A percentile compares a stretch with the other conserved stretches of the same genome.
phyloP scores from a whole-genome alignment of 176 grass and related monocot genomes.

The Bromus sterilis region DNA sequence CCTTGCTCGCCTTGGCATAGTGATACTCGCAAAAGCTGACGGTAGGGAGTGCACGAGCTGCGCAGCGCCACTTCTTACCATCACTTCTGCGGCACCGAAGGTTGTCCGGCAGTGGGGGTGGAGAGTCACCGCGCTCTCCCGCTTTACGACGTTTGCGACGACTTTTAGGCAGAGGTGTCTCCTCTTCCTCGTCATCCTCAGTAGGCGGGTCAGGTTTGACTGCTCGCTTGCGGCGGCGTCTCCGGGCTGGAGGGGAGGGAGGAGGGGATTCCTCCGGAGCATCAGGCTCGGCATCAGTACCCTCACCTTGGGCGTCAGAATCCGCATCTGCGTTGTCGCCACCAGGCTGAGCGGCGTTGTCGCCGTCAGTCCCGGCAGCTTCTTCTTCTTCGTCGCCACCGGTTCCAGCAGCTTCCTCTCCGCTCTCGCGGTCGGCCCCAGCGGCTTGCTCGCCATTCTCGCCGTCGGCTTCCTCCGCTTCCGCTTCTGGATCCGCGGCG shows the following conservation, averaged over 20 bases:
- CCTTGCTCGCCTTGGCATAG: conserved; percentile 48
- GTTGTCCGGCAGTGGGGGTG: conserved; percentile 49
- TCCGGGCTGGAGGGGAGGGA: conserved; percentile 23
- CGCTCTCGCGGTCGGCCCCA: not conserved
- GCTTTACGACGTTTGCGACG: conserved; percentile 29
- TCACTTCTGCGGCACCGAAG: conserved; percentile 85
- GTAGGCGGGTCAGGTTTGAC: not conserved
- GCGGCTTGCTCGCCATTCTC: conserved; percentile 14
- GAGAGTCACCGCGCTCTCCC: conserved; percentile 25
- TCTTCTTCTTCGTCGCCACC: conserved; percentile 10
- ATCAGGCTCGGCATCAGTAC: conserved; percentile 9
- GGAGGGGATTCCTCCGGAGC: conserved; percentile 29
- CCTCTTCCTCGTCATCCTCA: conserved; percentile 41
- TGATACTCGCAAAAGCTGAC: conserved; percentile 85
- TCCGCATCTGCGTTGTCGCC: conserved; percentile 5
- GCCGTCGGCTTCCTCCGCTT: conserved; percentile 26
- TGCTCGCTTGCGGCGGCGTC: conserved; percentile 34
- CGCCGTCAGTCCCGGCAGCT: not conserved
- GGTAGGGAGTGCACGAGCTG: conserved; percentile 41
- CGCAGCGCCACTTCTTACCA: conserved; percentile 88
- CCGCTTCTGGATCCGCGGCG: conserved; percentile 20
- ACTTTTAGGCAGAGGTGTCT: conserved; percentile 23
- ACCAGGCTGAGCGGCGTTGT: not conserved
- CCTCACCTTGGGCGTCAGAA: conserved; percentile 30
- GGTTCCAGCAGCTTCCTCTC: not conserved